Evolutionary conservation across 805 yeast genomes (phyloP), one percentile per base, ranked within the genome.

Genomic region (Teunomyces atbi): DNA sequence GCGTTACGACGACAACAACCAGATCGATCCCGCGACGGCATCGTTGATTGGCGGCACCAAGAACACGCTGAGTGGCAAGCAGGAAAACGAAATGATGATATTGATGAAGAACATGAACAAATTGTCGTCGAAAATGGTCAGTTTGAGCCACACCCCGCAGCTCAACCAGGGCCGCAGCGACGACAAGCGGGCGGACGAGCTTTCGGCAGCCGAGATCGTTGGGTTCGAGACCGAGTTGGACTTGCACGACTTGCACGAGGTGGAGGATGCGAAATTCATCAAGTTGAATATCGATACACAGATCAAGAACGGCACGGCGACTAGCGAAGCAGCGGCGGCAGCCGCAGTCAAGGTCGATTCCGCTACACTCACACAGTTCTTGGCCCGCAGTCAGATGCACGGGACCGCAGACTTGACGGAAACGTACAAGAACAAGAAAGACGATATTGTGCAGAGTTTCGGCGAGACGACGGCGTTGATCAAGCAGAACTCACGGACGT

Each of bases 21-120:
- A 6, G 45, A 50, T 29, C 48, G 48, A 26, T 6, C 6, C 34
- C 1, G 13, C 40, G 1, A 12, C 46, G 3, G 18, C 44, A 7
- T 20, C 23, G 16, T 15, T 29, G 19, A 15, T 18, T 3, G 42
- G 42, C 4, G 33, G 30, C 6, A 19, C 26, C 12, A 44, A 4
- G 46, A 45, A 6, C 19, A 35, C 12, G 41, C 6, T 36, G 41
- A 8, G 27, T 29, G 23, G 37, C 23, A 32, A 49, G 46, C 35
- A 53, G 11, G 80, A 79, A 44, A 77, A 76, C 27, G 96, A 88
- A 52, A 80, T 90, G 55, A 76, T 88, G 13, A 81, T 86, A 13
- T 82, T 90, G 15, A 74, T 94, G 70, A 78, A 86, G 54, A 89
- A 96, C 51, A 90, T 92, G 94, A 92, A 92, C 66, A 79, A 90